Base-by-base conservation (phyloP, 192 early-diverging fungal species). In the Phycomyces nitens region DNA sequence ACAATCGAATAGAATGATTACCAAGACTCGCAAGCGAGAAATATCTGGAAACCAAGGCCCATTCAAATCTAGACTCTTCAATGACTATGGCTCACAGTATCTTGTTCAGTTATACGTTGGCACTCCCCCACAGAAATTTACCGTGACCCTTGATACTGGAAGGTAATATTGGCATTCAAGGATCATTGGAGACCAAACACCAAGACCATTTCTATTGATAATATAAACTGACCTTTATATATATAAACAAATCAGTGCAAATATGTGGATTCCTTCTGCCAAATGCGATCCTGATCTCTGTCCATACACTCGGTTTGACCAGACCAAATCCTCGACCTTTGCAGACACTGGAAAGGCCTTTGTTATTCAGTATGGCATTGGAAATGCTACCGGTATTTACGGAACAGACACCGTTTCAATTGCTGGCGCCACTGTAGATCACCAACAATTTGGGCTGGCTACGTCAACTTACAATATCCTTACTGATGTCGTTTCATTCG, bases 61-160 rank as follows among this genome's bases (percentile, higher is more conserved):
- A 12, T 62, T 44, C 51, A 34, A 20, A 12, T 51, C 62, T 18
- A 23, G 52, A 40, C 40, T 64, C 8, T 64, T 23, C 54, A 64
- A 64, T 21, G 62, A 64, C 29, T 29, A 41, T 12, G 62, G 62
- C 2, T 43, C 62, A 7, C 53, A 53, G 18, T 64, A 64, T 34
- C 42, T 64, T 27, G 23, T 64, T 56, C 24, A 64, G 12, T 27
- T 64, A 21, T 24, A 1, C 5, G n/a, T 64, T 15, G 62, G 62
- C 1, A 64, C 62, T 29, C 62, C 62, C 15, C 39, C 22, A 22
- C 62, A 64, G 27, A 55, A 41, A 26, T 64, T 64, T 27, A 34
- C 51, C 5, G 62, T 64, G 18, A 56, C 62, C 43, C 42, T 64
- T 14, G 62, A 64, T 26, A 64, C 62, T 47, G 62, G 62, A 40